These are phyloP conservation scores for Starmerella vaccinii DNA, from an alignment of 805 yeast genomes.

Conservation along the genomic window DNA sequence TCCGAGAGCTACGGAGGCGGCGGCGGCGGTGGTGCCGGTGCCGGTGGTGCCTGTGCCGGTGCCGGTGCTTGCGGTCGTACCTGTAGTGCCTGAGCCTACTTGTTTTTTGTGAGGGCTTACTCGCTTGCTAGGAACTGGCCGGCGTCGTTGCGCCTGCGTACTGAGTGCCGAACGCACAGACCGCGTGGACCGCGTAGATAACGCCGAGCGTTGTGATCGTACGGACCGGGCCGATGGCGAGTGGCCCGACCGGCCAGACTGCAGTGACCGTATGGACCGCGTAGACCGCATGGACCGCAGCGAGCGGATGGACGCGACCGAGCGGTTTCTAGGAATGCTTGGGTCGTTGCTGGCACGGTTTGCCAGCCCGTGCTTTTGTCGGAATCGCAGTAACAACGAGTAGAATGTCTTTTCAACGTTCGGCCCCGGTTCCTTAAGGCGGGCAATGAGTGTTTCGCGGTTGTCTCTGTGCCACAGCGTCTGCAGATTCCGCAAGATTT, in stretches of 20 bases:
- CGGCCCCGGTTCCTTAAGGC: conserved; percentile 45
- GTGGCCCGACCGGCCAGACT: conserved; percentile 20
- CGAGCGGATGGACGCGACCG: conserved; percentile 18
- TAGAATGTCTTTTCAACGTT: conserved; percentile 75
- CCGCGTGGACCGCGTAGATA: conserved; percentile 10
- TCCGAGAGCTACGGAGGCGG: not conserved
- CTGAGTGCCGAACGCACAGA: conserved; percentile 14
- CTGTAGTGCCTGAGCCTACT: too few relatives aligned
- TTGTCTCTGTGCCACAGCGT: conserved; percentile 75
- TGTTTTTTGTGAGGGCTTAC: conserved; percentile 6
- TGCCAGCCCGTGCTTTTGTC: conserved; percentile 46
- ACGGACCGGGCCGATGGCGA: conserved; percentile 16
- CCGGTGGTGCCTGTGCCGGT: too few relatives aligned
- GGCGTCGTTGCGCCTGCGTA: conserved; percentile 9
- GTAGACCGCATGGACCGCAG: conserved; percentile 6
- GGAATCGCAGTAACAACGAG: conserved; percentile 59
- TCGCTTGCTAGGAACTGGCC: not conserved
- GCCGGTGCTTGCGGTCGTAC: too few relatives aligned
- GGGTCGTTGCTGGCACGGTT: conserved; percentile 5
- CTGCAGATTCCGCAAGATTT: conserved; percentile 63
- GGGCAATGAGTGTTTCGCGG: conserved; percentile 41
- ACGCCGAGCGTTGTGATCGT: conserved; percentile 16
- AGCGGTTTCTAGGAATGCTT: conserved; percentile 15
- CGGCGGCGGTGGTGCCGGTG: too few relatives aligned
- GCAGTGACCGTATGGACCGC: conserved; percentile 18